Percentiles rank a stretch among this genome's conserved stretches.
Conservation (phyloP, 352 stramenopile species). For the Peronospora belbahrii region DNA sequence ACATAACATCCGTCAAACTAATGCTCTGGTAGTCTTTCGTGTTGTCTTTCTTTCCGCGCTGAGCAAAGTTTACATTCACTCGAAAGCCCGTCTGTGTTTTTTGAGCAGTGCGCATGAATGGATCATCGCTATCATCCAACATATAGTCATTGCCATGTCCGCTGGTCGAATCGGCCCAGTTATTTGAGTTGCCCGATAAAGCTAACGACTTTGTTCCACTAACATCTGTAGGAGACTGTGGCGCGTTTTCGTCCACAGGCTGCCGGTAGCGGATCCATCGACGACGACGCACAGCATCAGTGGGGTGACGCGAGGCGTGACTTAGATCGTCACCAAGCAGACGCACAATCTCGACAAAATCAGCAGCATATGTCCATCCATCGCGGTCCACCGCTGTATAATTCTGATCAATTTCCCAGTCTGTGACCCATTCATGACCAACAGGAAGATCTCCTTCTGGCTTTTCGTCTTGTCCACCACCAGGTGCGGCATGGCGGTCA, state of each 20-base stretch:
- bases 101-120: slow-evolving; percentile 78
- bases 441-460: slow-evolving; percentile 57
- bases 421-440: slow-evolving; percentile 69
- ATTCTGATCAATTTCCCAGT: slow-evolving; percentile 79
- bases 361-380: slow-evolving; percentile 76
- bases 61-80: slow-evolving; percentile 79
- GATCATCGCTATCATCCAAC: slow-evolving; percentile 68
- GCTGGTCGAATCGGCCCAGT: slow-evolving; percentile 40
- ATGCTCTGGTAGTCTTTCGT: slow-evolving; percentile 88
- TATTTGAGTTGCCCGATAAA: slow-evolving; percentile 35
- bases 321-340: slow-evolving; percentile 74
- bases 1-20: slow-evolving; percentile 70
- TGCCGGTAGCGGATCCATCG: slow-evolving; percentile 77
- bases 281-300: slow-evolving; percentile 63
- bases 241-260: slow-evolving; percentile 30
- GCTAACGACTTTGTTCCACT: slow-evolving; percentile 31
- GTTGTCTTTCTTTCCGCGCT: slow-evolving; percentile 78
- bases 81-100: slow-evolving; percentile 83
- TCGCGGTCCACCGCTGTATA: slow-evolving; percentile 77
- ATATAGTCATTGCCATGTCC: slow-evolving; percentile 29
- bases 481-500: slow-evolving; percentile 46
- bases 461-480: slow-evolving; percentile 52
- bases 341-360: slow-evolving; percentile 74
- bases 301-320: slow-evolving; percentile 76
- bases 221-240: slow-evolving; percentile 47